Evolutionary conservation across 305 asterid genomes (phyloP).

Genomic region (Fraxinus platypoda): DNA sequence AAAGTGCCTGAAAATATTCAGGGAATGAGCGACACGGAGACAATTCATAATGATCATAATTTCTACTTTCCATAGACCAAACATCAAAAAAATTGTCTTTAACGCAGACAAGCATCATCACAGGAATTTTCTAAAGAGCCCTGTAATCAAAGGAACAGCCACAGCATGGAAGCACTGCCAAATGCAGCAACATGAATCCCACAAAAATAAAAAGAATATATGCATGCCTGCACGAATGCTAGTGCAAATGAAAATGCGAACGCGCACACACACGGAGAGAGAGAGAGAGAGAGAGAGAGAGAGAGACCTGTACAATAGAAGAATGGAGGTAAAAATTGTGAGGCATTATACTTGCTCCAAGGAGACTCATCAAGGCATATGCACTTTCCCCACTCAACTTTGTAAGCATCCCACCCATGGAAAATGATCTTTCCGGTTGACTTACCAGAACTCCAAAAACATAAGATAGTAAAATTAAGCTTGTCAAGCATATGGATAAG

Average conservation of each 20-base stretch:
- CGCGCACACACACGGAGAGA: too few species aligned
- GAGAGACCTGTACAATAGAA: constrained; percentile 77
- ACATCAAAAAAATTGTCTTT: not conserved
- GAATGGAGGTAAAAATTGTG: constrained; percentile 95
- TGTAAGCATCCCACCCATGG: constrained; percentile 55
- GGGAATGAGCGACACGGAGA: not conserved
- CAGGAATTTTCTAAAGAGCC: not conserved
- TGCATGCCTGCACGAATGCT: not conserved
- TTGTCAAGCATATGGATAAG: constrained; percentile 51
- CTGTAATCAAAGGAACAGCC: not conserved
- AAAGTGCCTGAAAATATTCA: not conserved
- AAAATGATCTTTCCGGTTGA: constrained; percentile 60
- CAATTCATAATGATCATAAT: not conserved
- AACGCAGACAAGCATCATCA: not conserved
- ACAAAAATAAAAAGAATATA: not conserved
- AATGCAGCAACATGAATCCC: not conserved
- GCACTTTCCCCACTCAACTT: constrained; percentile 82
- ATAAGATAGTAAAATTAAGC: constrained; percentile 54
- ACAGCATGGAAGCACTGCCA: not conserved
- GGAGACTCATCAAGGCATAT: constrained; percentile 82
- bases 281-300: constrained; percentile 7
- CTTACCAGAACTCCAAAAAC: constrained; percentile 62
- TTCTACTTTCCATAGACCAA: not conserved
- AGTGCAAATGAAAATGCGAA: not conserved
- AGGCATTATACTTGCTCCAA: constrained; percentile 94